Evolutionary conservation across 2,329 filamentous ascomycete genomes (phyloP).

Genomic region (Ciborinia camelliae): DNA sequence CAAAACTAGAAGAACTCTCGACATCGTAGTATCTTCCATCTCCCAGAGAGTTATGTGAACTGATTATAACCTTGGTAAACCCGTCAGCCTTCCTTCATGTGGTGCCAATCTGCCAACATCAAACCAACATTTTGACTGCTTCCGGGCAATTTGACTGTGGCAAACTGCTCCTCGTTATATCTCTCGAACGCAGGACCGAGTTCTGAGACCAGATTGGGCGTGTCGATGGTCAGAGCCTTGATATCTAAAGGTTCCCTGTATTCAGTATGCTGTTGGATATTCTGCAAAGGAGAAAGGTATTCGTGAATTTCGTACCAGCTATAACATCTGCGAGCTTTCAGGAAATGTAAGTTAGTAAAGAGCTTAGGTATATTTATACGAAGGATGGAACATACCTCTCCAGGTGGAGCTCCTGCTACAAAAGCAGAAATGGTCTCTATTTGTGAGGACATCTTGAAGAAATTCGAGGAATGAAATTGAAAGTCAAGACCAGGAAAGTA

Average conservation of each 20-base stretch:
- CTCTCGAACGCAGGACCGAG: conserved; percentile 82
- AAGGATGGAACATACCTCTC: conserved; percentile 65
- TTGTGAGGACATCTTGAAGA: conserved; percentile 38
- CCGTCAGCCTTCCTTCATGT: conserved; percentile 24
- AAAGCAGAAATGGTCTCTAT: conserved; percentile 73
- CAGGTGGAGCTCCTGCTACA: conserved; percentile 88
- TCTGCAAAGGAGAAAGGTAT: not conserved
- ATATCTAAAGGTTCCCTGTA: conserved; percentile 61
- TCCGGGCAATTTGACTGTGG: conserved; percentile 84
- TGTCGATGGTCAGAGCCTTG: conserved; percentile 74
- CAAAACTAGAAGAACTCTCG: conserved; percentile 82
- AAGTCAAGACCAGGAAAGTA: not conserved
- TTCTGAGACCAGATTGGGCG: conserved; percentile 63
- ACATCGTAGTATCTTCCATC: conserved; percentile 85
- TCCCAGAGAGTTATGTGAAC: conserved; percentile 78
- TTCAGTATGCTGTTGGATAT: not conserved
- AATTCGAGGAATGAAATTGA: not conserved
- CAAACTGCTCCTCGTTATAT: conserved; percentile 95
- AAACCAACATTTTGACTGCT: conserved; percentile 68
- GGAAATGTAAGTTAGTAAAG: conserved; percentile 26
- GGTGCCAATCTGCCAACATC: not conserved
- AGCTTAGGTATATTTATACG: not conserved
- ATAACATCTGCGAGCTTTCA: conserved; percentile 79
- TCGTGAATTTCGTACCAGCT: conserved; percentile 56
- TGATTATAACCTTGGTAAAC: conserved; percentile 65